A percentile compares a stretch with the other conserved stretches of the same genome.
Evolutionary conservation across 1,284 basidiomycete genomes (phyloP).

Genomic region (Rhodotorula sp.): DNA sequence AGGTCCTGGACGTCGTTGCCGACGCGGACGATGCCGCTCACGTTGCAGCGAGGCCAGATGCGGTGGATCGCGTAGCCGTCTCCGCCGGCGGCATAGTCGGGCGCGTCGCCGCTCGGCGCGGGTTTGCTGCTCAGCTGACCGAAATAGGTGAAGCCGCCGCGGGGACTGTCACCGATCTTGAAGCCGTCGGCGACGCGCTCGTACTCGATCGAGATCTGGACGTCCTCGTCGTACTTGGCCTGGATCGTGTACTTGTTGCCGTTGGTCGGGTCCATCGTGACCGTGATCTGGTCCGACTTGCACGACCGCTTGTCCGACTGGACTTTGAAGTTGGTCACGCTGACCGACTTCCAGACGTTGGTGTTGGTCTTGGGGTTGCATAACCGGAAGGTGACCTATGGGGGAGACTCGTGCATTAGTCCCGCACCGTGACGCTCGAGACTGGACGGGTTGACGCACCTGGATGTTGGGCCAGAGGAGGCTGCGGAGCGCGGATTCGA

Average conservation of each 20-base stretch:
- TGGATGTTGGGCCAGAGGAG: conserved; percentile 75
- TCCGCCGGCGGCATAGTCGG: conserved; percentile 48
- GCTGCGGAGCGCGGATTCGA: conserved; percentile 54
- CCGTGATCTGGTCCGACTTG: conserved; percentile 85
- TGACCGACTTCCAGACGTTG: conserved; percentile 83
- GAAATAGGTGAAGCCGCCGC: conserved; percentile 89
- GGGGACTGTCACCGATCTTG: conserved; percentile 84
- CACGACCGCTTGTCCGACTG: conserved; percentile 71
- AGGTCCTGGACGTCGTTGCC: conserved; percentile 65
- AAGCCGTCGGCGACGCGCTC: conserved; percentile 76
- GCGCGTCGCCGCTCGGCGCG: conserved; percentile 55
- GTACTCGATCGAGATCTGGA: conserved; percentile 77
- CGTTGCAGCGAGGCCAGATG: conserved; percentile 76
- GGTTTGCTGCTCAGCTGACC: conserved; percentile 59
- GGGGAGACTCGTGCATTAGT: not conserved
- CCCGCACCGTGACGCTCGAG: too few relatives aligned
- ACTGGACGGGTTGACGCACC: conserved; percentile 17
- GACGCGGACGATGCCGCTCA: conserved; percentile 63
- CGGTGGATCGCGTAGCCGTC: conserved; percentile 90
- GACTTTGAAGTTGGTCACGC: conserved; percentile 78
- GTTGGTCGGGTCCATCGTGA: conserved; percentile 58
- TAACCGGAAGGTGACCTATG: conserved; percentile 78
- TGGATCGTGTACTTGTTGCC: conserved; percentile 74
- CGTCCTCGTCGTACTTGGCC: conserved; percentile 74
- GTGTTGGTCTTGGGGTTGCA: conserved; percentile 70